Base-by-base conservation (phyloP, 495 filamentous ascomycete species). In the Annulohypoxylon moriforme region DNA sequence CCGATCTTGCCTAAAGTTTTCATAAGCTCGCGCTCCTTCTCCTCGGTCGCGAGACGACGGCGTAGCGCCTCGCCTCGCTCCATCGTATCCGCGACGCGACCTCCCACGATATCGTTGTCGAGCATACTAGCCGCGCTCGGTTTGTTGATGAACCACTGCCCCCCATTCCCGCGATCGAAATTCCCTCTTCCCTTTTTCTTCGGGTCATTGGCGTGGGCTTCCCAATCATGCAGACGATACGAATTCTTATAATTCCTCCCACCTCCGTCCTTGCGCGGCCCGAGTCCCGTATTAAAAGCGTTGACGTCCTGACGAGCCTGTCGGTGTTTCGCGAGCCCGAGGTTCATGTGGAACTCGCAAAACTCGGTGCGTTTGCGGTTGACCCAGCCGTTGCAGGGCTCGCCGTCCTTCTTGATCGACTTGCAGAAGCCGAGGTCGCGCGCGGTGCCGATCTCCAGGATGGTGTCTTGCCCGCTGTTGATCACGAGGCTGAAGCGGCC, bases 341-440 rank as follows among this genome's bases (percentile, higher is more conserved):
- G 77, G 74, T 97, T 92, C 71, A 97, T 87, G 75, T 99, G 96
- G 72, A 92, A 99, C 67, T 96, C 92, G 81, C 96, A 99, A 77
- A 91, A 93, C 69, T 97, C 91, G 6, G 94, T 97, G 73, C 93
- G 92, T 9, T 93, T 86, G 60, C 85, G 87, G 76, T 99, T 94
- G 33, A 99, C 84, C 96, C 96, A 99, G 52, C 85, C 81, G 25
- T 86, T 87, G 77, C 96, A 99, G 36, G 83, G 82, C 67, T 91
- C 86, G 24, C 95, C 94, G 80, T 97, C 94, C 71, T 92, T 94
- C 72, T 92, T 92, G 53, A 93, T 81, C 16, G 86, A 86, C 77
- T 94, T 94, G 81, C 96, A 99, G 78, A 90, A 98, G 3, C 90
- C 93, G 1, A 99, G 85, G 78, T 99, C 96, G 34, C 93, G 86